A percentile compares a stretch with the other conserved stretches of the same genome.
phyloP scores from a whole-genome alignment of 768 basidiomycete species.

The Panus rudis region DNA sequence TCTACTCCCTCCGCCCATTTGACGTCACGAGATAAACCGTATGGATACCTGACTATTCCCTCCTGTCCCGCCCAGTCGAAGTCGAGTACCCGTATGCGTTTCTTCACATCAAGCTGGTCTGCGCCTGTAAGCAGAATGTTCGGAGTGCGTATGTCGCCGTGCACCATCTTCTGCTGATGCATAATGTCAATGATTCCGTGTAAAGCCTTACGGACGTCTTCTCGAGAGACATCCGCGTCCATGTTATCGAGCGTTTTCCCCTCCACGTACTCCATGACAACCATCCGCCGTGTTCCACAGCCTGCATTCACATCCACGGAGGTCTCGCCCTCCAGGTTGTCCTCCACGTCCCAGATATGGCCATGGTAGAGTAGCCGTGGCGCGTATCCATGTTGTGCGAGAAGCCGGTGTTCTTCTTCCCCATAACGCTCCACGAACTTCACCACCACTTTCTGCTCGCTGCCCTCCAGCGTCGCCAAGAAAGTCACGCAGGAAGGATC shows the following conservation, averaged over 20 bases:
- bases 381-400: slow-evolving; percentile 21
- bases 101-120: slow-evolving; percentile 21
- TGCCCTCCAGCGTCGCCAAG: not conserved
- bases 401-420: slow-evolving; percentile 23
- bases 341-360: slow-evolving; percentile 6
- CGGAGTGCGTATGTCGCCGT: slow-evolving; percentile 29
- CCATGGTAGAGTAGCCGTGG: slow-evolving; percentile 28
- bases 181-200: slow-evolving; percentile 8
- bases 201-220: slow-evolving; percentile 17
- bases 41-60: slow-evolving; percentile 15
- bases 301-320: no score
- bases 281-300: slow-evolving; percentile 21
- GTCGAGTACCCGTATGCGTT: no score
- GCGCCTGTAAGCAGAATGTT: slow-evolving; percentile 26
- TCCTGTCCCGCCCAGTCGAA: slow-evolving; percentile 32
- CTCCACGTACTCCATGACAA: slow-evolving; percentile 33
- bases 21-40: not conserved
- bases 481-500: not conserved
- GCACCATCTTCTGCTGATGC: slow-evolving; percentile 28
- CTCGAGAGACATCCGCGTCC: slow-evolving; percentile 4
- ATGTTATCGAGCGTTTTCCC: slow-evolving; percentile 2
- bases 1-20: not conserved
- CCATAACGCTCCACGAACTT: slow-evolving; percentile 33
- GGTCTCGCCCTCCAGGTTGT: no score
- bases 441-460: slow-evolving; percentile 20